These are phyloP conservation scores for Metroxylon sagu DNA, from an alignment of 176 grass and related monocot genomes.

Conservation along the genomic window DNA sequence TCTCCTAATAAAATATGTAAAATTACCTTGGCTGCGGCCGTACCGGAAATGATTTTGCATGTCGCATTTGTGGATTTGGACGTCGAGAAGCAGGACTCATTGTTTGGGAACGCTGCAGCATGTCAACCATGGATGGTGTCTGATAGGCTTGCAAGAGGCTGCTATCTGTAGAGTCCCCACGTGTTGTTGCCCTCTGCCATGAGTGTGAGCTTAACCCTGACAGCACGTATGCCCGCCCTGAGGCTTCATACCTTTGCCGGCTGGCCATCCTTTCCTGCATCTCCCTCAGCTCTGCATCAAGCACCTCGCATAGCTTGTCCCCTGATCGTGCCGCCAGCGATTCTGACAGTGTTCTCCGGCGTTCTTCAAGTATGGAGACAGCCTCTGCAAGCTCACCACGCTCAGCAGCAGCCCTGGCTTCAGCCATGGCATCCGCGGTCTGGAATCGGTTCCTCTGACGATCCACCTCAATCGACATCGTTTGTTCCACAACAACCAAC, in stretches of 20 bases:
- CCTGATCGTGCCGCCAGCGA: neutral
- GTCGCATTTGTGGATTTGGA: neutral
- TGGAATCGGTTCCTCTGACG: slow-evolving; percentile 30
- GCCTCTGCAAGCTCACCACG: slow-evolving; percentile 12
- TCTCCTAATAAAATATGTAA: too few relatives aligned
- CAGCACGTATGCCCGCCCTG: slow-evolving; percentile 41
- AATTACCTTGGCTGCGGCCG: neutral
- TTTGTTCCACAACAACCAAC: slow-evolving; percentile 9
- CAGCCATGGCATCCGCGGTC: slow-evolving; percentile 31
- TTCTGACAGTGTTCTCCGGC: slow-evolving; percentile 6
- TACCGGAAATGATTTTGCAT: neutral
- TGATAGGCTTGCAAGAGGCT: slow-evolving; percentile 58
- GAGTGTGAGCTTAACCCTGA: slow-evolving; percentile 45
- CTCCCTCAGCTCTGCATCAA: slow-evolving; percentile 42
- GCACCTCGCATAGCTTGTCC: slow-evolving; percentile 17
- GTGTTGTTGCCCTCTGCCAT: slow-evolving; percentile 40
- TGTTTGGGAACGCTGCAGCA: slow-evolving; percentile 65
- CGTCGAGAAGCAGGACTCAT: slow-evolving; percentile 23
- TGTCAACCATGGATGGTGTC: slow-evolving; percentile 85
- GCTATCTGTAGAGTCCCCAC: slow-evolving; percentile 53
- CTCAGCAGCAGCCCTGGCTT: slow-evolving; percentile 26
- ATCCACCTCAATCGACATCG: slow-evolving; percentile 53
- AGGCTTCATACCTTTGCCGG: slow-evolving; percentile 24
- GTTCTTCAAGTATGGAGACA: slow-evolving; percentile 17
- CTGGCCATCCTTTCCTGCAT: slow-evolving; percentile 37